Conservation (phyloP, 169 alveolate genomes). For the Cryptosporidium ryanae region DNA sequence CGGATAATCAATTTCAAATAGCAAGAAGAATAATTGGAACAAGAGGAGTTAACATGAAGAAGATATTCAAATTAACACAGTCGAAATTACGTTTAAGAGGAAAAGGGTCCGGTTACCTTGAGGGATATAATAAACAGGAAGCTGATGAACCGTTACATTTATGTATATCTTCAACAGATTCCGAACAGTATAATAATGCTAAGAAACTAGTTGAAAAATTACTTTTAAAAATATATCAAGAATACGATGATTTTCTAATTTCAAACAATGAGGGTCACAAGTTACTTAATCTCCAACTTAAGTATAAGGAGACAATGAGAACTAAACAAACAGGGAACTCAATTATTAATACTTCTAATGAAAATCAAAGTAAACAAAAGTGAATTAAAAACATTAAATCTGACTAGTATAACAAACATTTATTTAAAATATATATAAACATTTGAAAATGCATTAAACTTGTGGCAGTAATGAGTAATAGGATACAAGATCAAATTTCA, state of each 20-base stretch:
- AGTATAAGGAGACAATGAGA: constrained; percentile 64
- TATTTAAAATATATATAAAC: too few relatives aligned
- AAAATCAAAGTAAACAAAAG: too few relatives aligned
- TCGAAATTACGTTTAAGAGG: constrained; percentile 94
- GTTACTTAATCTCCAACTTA: constrained; percentile 51
- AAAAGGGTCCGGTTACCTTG: constrained; percentile 94
- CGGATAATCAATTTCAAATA: constrained; percentile 91
- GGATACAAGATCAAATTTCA: neutral
- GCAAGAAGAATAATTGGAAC: constrained; percentile 92
- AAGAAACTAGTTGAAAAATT: constrained; percentile 88
- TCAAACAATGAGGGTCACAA: constrained; percentile 40
- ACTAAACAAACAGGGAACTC: constrained; percentile 32
- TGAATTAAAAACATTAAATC: too few relatives aligned
- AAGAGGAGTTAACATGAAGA: constrained; percentile 93
- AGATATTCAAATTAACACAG: constrained; percentile 86
- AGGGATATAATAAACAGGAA: constrained; percentile 91
- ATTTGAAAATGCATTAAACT: too few relatives aligned
- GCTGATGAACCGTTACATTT: constrained; percentile 92
- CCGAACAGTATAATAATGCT: constrained; percentile 88
- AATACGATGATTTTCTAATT: constrained; percentile 85
- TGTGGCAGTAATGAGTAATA: neutral
- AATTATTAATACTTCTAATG: neutral
- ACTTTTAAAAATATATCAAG: constrained; percentile 87
- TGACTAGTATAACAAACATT: too few relatives aligned
- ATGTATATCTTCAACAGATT: constrained; percentile 91